These are phyloP conservation scores for Meyerozyma elateridarum DNA, from an alignment of 1,139 yeast genomes.

Conservation along the genomic window DNA sequence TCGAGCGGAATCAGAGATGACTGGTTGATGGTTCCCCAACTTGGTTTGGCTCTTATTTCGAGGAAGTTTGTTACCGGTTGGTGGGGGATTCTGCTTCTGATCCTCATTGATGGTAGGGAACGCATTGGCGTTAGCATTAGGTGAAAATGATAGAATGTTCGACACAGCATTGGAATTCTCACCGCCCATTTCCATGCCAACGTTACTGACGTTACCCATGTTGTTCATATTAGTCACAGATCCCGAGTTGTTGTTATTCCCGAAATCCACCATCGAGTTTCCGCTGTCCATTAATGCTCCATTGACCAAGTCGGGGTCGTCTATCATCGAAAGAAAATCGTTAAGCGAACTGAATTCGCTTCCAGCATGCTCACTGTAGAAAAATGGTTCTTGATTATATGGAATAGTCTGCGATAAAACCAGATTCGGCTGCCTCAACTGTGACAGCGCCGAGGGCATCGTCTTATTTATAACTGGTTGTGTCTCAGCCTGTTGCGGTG, in stretches of 20 bases:
- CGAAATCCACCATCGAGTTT: slow-evolving; percentile 23
- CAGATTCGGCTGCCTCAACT: slow-evolving; percentile 17
- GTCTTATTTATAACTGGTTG: slow-evolving; percentile 7
- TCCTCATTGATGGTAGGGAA: slow-evolving; percentile 14
- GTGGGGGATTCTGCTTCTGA: neutral
- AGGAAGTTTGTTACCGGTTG: slow-evolving; percentile 2
- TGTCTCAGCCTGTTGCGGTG: slow-evolving; percentile 7
- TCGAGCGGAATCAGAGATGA: slow-evolving; percentile 72
- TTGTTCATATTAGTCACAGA: slow-evolving; percentile 7
- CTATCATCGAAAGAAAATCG: slow-evolving; percentile 86
- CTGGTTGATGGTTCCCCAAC: slow-evolving; percentile 32
- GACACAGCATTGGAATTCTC: slow-evolving; percentile 16
- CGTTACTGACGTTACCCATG: slow-evolving; percentile 8
- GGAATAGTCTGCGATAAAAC: slow-evolving; percentile 42
- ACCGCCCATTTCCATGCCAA: slow-evolving; percentile 7
- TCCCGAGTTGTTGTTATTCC: slow-evolving; percentile 4
- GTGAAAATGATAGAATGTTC: slow-evolving; percentile 28
- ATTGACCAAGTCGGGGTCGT: slow-evolving; percentile 67
- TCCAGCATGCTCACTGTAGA: slow-evolving; percentile 88
- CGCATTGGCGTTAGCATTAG: slow-evolving; percentile 17
- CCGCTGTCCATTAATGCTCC: slow-evolving; percentile 41
- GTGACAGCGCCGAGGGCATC: slow-evolving; percentile 5
- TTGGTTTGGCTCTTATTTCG: slow-evolving; percentile 3
- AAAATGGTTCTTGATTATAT: slow-evolving; percentile 66
- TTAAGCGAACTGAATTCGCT: slow-evolving; percentile 88